Conservation (phyloP, 495 filamentous ascomycete genomes). For the Immersiella caudata region DNA sequence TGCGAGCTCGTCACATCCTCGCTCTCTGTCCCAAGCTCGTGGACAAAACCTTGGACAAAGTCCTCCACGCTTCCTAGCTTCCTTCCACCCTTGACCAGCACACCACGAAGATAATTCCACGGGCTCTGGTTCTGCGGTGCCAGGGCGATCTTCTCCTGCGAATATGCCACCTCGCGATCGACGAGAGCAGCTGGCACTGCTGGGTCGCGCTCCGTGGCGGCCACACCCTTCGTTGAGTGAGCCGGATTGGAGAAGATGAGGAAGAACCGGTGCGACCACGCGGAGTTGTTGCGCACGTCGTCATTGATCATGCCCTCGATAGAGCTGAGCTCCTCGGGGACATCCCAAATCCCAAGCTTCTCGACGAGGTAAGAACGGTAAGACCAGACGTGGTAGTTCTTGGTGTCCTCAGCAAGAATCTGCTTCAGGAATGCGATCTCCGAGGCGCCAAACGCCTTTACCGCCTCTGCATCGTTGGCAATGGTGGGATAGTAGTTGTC, state of each 20-base stretch:
- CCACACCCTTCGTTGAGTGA: slow-evolving; percentile 50
- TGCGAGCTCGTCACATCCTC: slow-evolving; percentile 72
- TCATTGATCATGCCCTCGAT: slow-evolving; percentile 67
- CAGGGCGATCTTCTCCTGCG: slow-evolving; percentile 66
- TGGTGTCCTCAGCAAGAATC: slow-evolving; percentile 85
- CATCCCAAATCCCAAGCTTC: slow-evolving; percentile 68
- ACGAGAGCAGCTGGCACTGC: slow-evolving; percentile 63
- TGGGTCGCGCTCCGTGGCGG: slow-evolving; percentile 48
- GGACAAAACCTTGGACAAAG: slow-evolving; percentile 70
- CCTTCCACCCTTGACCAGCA: slow-evolving; percentile 65
- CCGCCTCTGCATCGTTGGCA: slow-evolving; percentile 34
- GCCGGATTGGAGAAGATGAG: slow-evolving; percentile 73
- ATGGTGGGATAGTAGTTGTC: slow-evolving; percentile 63
- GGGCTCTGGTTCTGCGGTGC: slow-evolving; percentile 93
- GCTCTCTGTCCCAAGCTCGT: slow-evolving; percentile 41
- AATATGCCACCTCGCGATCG: slow-evolving; percentile 74
- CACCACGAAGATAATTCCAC: slow-evolving; percentile 88
- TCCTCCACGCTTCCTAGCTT: slow-evolving; percentile 59
- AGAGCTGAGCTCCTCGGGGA: slow-evolving; percentile 63
- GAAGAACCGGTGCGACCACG: slow-evolving; percentile 96
- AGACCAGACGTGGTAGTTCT: slow-evolving; percentile 99
- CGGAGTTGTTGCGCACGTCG: slow-evolving; percentile 93
- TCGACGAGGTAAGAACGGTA: slow-evolving; percentile 92
- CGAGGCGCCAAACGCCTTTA: slow-evolving; percentile 44
- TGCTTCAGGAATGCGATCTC: slow-evolving; percentile 75